A percentile compares a stretch with the other conserved stretches of the same genome.
Evolutionary conservation across 768 basidiomycete genomes (phyloP).

Genomic region (Jaapia argillacea): DNA sequence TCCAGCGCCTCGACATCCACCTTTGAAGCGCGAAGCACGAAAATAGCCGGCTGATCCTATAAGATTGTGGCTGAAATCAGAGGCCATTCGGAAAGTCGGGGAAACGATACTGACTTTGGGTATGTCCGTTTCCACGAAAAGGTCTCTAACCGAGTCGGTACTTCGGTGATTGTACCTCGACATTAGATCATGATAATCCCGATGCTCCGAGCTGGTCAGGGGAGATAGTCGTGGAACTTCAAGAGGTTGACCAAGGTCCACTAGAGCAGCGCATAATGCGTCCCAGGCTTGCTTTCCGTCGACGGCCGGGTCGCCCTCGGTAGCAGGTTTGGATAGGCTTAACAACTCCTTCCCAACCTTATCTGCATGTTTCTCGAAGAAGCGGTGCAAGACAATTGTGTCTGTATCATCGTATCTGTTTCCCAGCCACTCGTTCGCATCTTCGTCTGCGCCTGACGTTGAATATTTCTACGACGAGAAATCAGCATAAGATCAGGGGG

Average conservation of each 20-base stretch:
- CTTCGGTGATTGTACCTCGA: slow-evolving; percentile 47
- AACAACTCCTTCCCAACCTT: slow-evolving; percentile 83
- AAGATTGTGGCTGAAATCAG: neutral
- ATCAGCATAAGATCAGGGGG: slow-evolving; percentile 1
- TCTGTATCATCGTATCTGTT: slow-evolving; percentile 80
- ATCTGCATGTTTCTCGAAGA: slow-evolving; percentile 77
- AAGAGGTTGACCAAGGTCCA: slow-evolving; percentile 64
- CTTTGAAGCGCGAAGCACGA: slow-evolving; percentile 55
- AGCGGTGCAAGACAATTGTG: slow-evolving; percentile 72
- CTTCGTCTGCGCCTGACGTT: slow-evolving; percentile 40
- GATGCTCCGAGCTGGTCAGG: slow-evolving; percentile 38
- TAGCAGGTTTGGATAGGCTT: slow-evolving; percentile 51
- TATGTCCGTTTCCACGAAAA: slow-evolving; percentile 51
- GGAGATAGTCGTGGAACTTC: slow-evolving; percentile 56
- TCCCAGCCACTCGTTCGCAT: slow-evolving; percentile 62
- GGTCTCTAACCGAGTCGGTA: slow-evolving; percentile 49
- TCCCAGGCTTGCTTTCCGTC: slow-evolving; percentile 82
- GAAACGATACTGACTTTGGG: slow-evolving; percentile 27
- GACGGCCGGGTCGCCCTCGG: slow-evolving; percentile 42
- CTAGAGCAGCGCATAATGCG: slow-evolving; percentile 64
- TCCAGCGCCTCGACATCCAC: slow-evolving; percentile 76
- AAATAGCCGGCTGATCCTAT: slow-evolving; percentile 37
- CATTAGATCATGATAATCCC: slow-evolving; percentile 62
- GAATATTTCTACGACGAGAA: slow-evolving; percentile 39
- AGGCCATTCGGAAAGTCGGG: neutral